Evolutionary conservation across 2,329 filamentous ascomycete species (phyloP).

Genomic region (Exophiala alcalophila): DNA sequence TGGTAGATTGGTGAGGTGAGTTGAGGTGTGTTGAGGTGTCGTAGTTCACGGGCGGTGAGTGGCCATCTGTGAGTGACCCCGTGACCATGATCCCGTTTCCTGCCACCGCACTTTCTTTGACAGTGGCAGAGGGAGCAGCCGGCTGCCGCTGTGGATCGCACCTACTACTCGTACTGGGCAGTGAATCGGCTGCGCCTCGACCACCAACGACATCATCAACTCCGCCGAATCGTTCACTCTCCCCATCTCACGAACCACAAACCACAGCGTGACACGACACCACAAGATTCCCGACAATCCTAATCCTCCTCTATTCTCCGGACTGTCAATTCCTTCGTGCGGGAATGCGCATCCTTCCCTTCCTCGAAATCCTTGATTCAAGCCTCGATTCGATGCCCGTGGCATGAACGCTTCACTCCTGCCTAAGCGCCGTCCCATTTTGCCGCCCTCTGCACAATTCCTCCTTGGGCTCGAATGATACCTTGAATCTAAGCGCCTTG

Average conservation of each 20-base stretch:
- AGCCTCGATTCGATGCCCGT: no score
- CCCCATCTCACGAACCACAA: conserved; percentile 3
- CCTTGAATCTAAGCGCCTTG: conserved; percentile 25
- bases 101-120: no score
- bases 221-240: no score
- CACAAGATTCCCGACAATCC: background rate
- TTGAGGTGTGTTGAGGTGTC: no score
- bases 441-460: conserved; percentile 11
- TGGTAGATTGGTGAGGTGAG: no score
- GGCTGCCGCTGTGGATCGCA: no score
- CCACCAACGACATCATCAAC: conserved; percentile 23
- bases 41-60: no score
- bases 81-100: no score
- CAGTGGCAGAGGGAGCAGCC: no score
- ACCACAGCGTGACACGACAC: conserved; percentile 20
- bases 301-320: background rate
- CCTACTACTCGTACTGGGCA: no score
- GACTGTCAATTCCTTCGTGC: background rate
- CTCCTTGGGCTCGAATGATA: conserved; percentile 20
- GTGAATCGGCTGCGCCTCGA: conserved; percentile 17
- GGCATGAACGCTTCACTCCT: conserved; percentile 7
- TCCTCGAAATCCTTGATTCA: background rate
- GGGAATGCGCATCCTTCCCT: background rate
- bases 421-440: conserved; percentile 22
- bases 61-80: no score